Conservation (phyloP, 2,329 filamentous ascomycete genomes). For the Amesomyces nigricolor region DNA sequence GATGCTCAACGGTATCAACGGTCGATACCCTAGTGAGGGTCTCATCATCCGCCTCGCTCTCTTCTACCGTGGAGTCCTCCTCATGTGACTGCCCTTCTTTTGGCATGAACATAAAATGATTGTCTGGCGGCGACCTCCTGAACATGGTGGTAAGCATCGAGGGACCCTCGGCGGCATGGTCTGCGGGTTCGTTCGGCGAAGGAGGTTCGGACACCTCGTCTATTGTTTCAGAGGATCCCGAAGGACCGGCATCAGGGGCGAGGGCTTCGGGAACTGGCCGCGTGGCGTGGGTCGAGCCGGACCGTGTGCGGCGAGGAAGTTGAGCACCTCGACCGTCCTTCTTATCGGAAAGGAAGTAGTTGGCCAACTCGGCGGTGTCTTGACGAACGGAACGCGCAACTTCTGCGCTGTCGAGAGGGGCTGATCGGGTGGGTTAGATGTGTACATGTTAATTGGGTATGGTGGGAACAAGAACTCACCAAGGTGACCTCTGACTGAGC, state of each 20-base stretch:
- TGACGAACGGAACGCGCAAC: conserved; percentile 76
- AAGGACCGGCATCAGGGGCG: conserved; percentile 18
- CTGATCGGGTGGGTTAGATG: conserved; percentile 29
- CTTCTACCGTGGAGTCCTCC: conserved; percentile 13
- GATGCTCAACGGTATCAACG: background rate
- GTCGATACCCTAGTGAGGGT: conserved; percentile 1
- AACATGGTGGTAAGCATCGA: conserved; percentile 48
- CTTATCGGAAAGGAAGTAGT: conserved; percentile 67
- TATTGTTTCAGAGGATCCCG: conserved; percentile 45
- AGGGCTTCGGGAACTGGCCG: conserved; percentile 24
- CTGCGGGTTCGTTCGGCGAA: conserved; percentile 38
- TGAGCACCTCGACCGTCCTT: conserved; percentile 40
- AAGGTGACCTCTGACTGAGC: conserved; percentile 54
- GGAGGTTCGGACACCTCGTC: conserved; percentile 56
- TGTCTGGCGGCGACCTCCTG: conserved; percentile 41
- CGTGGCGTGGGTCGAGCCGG: conserved; percentile 28
- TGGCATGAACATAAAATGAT: background rate
- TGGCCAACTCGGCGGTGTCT: conserved; percentile 81
- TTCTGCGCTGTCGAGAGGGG: conserved; percentile 60
- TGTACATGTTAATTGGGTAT: too few species aligned
- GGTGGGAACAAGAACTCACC: conserved; percentile 36
- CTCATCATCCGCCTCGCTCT: conserved; percentile 12
- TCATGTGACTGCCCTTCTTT: conserved; percentile 22
- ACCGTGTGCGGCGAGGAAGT: conserved; percentile 40
- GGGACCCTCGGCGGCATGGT: conserved; percentile 31